Conservation (phyloP, 192 early-diverging fungal species). For the Podila minutissima region DNA sequence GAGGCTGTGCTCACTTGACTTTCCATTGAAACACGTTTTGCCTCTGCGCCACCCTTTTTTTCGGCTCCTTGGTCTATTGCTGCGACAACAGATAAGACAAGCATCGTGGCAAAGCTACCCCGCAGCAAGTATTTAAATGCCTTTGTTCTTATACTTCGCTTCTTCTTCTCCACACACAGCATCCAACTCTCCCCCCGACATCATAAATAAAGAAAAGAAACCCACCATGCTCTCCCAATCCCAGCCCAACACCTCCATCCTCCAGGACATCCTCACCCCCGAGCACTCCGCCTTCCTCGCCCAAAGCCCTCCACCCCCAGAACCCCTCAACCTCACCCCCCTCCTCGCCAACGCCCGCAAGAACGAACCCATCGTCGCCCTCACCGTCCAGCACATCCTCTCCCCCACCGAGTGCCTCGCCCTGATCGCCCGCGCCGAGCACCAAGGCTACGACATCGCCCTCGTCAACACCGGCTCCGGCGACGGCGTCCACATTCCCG, state of each 20-base stretch:
- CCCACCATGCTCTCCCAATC: neutral
- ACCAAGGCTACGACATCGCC: slow-evolving; percentile 37
- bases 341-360: slow-evolving; percentile 10
- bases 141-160: neutral
- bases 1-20: no score
- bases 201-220: neutral
- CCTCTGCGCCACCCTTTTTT: no score
- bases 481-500: slow-evolving; percentile 21
- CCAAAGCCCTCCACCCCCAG: neutral
- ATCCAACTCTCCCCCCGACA: neutral
- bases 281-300: neutral
- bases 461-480: slow-evolving; percentile 39
- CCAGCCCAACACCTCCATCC: neutral
- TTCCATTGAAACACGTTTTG: no score
- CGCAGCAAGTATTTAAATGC: no score
- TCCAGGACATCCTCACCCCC: slow-evolving; percentile 10
- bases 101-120: no score
- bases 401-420: slow-evolving; percentile 48
- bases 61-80: no score
- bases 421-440: slow-evolving; percentile 47
- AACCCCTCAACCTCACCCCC: slow-evolving; percentile 26
- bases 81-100: no score
- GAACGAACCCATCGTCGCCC: slow-evolving; percentile 12
- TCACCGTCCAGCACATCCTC: slow-evolving; percentile 40
- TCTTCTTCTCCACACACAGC: neutral